A percentile compares a stretch with the other conserved stretches of the same genome.
phyloP scores from a whole-genome alignment of 2,329 filamentous ascomycete species.

The Apiospora kogelbergensis region DNA sequence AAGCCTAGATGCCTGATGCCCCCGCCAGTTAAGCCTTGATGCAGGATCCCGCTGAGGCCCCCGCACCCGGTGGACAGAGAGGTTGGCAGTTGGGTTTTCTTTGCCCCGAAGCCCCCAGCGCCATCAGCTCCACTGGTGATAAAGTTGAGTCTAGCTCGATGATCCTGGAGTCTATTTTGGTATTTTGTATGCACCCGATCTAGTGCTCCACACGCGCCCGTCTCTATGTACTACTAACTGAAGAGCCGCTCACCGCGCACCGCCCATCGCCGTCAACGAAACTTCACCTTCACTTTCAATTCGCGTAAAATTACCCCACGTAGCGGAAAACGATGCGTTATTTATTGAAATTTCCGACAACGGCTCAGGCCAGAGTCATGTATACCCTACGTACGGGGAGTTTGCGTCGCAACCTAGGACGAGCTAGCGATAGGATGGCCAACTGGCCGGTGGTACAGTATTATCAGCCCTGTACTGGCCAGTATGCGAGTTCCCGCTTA shows the following conservation, averaged over 20 bases:
- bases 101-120: too few species aligned
- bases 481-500: neutral
- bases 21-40: too few species aligned
- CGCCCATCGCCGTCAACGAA: neutral
- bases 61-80: too few species aligned
- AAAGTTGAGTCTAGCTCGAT: neutral
- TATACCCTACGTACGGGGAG: neutral
- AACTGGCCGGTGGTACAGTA: neutral
- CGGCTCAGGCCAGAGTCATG: neutral
- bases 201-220: neutral
- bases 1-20: neutral
- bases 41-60: neutral
- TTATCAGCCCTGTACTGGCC: neutral
- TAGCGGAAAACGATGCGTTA: neutral
- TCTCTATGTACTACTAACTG: neutral
- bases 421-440: neutral
- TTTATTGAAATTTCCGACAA: neutral
- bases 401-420: neutral
- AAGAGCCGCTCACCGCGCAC: neutral
- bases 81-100: neutral
- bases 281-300: neutral
- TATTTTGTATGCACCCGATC: neutral
- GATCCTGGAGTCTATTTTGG: neutral
- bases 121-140: neutral
- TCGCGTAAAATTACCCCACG: neutral